A percentile compares a stretch with the other conserved stretches of the same genome.
Evolutionary conservation across 768 basidiomycete genomes (phyloP).

Genomic region (Pleurotus tuber-regium): DNA sequence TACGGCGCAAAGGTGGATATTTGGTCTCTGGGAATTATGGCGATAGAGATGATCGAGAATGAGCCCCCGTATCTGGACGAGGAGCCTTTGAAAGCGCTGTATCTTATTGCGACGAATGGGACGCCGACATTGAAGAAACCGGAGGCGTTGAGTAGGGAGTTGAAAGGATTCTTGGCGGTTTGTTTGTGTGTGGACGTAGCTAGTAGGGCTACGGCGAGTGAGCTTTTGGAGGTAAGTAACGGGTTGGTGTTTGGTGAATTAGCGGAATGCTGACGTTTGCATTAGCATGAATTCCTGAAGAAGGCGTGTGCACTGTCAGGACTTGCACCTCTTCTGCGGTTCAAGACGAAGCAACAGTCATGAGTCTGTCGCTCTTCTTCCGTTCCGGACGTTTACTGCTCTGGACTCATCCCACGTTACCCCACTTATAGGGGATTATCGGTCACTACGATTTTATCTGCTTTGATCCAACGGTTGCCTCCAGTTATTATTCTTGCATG

Average conservation of each 20-base stretch:
- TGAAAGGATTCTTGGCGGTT: conserved; percentile 97
- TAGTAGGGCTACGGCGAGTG: conserved; percentile 86
- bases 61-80: conserved; percentile 96
- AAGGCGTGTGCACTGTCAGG: conserved; percentile 83
- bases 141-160: conserved; percentile 84
- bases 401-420: conserved; percentile 2
- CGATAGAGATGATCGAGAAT: conserved; percentile 98
- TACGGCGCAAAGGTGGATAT: conserved; percentile 97
- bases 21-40: conserved; percentile 98
- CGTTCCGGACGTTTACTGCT: conserved; percentile 15
- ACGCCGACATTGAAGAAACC: conserved; percentile 98
- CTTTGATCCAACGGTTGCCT: conserved; percentile 3
- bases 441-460: not conserved
- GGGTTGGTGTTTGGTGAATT: conserved; percentile 1
- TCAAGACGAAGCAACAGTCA: conserved; percentile 64
- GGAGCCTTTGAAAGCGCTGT: conserved; percentile 91
- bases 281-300: conserved; percentile 90
- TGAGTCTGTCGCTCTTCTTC: conserved; percentile 22
- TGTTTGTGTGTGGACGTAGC: conserved; percentile 96
- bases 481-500: conserved; percentile 6
- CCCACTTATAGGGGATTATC: not conserved
- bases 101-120: conserved; percentile 96
- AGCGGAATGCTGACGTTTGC: conserved; percentile 1
- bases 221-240: conserved; percentile 72
- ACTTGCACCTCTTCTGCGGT: conserved; percentile 82